Base-by-base conservation (phyloP, 306 rosid genomes). In the Calophaca sinica region DNA sequence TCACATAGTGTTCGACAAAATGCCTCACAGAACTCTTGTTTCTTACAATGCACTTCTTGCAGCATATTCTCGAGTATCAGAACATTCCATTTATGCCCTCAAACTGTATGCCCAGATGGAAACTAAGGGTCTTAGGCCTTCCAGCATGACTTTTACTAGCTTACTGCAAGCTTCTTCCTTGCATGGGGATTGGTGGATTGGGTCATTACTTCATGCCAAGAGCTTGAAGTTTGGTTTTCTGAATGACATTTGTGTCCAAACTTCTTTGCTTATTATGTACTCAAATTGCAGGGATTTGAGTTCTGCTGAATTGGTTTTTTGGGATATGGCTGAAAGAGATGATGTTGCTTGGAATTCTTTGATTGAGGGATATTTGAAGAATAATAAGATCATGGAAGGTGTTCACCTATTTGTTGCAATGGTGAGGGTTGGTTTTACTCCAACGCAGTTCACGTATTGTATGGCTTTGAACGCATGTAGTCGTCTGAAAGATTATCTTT, bases 181-280 rank as follows among this genome's bases (percentile, higher is more conserved):
- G 72, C 79, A 84, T 80, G 83, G 86, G 76, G 86, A 86, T 84
- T 78, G 84, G 78, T 59, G 72, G 79, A 7, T 84, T 72, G 90
- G 97, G 14, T 79, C 87, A 54, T 77, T 75, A 64, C 79, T 89
- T 85, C 97, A 94, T 50, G 84, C 90, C 26, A 90, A 82, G 79
- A 85, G 82, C 5, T 83, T 87, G 74, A 94, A 83, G 82, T 83
- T 84, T 72, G 97, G 96, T 7, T 87, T 89, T 77, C 79, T 82
- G 14, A 79, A 73, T 71, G 87, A 91, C 62, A 42, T 88, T 61
- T 82, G 85, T 70, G 88, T 88, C 32, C 96, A 83, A 61, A 91
- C 97, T 44, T 84, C 96, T 62, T 69, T 94, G 57, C 87, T 91
- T 77, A 89, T 88, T 48, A 84, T 89, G 96, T 87, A 94, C 87